Evolutionary conservation across 2,329 filamentous ascomycete species (phyloP).

Genomic region (Talaromyces marneffei): DNA sequence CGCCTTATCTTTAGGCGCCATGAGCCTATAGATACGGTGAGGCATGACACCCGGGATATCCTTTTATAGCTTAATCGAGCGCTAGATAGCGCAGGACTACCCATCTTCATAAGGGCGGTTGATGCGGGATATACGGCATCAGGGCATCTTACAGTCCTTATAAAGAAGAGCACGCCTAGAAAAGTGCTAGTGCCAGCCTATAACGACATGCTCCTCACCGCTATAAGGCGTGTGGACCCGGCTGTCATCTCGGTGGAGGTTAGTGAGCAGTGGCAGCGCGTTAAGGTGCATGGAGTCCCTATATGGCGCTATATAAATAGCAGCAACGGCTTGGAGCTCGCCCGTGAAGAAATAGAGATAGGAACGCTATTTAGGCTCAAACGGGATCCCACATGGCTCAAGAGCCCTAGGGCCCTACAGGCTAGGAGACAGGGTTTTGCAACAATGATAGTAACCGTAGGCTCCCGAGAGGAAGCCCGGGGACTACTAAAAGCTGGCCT

Average conservation of each 20-base stretch:
- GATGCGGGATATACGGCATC: neutral
- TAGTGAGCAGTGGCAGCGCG: neutral
- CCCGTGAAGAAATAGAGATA: neutral
- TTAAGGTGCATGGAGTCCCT: neutral
- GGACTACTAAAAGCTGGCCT: neutral
- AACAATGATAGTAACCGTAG: neutral
- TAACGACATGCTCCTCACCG: neutral
- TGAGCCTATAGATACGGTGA: neutral
- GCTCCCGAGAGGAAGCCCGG: neutral
- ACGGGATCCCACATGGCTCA: neutral
- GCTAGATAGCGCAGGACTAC: neutral
- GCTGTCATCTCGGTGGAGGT: neutral
- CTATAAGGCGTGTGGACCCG: neutral
- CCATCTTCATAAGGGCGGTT: neutral
- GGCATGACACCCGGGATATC: neutral
- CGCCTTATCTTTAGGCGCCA: neutral
- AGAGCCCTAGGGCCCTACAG: neutral
- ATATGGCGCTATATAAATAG: neutral
- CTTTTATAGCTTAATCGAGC: neutral
- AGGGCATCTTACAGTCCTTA: neutral
- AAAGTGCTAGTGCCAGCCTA: neutral
- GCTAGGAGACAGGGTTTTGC: neutral
- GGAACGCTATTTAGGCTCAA: neutral
- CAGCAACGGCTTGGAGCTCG: neutral
- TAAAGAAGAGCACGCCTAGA: neutral